Evolutionary conservation across 83 land plant genomes (phyloP), one percentile per base, ranked within the genome.

Genomic region (Isoetes engelmannii): DNA sequence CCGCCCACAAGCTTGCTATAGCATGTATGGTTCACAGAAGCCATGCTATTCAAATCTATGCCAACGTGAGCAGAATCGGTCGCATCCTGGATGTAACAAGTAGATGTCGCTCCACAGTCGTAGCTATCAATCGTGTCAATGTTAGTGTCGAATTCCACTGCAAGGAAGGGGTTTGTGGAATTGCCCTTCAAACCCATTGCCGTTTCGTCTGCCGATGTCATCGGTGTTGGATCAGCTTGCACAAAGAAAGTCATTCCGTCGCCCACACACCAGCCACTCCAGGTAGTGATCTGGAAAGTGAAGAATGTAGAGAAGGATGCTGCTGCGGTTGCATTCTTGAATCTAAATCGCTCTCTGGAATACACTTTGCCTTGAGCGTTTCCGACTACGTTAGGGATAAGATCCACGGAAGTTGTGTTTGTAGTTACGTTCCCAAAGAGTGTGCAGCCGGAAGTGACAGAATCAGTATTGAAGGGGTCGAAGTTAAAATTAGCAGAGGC

Each of bases 61-160:
- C 62, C 62, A 59, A 59, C 28, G 19, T 59, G 62, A 28, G 37
- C 37, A 28, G 37, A 28, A 28, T 28, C 2, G 37, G 37, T 0
- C 37, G 37, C 37, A 28, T 28, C 37, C 37, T 28, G 37, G 37
- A 28, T 28, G 37, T 28, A 28, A 28, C 37, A 28, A 28, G 37
- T 0, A 28, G 37, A 28, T 9, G 1, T 10, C 4, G 1, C 18
- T 18, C 18, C 20, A 10, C 28, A 37, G 8, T 59, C 62, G 55
- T 3, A 1, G 18, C 62, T 19, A 12, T 18, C 62, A 37, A 8
- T 3, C 18, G 9, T 59, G 1, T 59, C 62, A 20, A 18, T 9
- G 19, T 19, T 8, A 18, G 62, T 59, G 62, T 59, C 62, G 3
- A 59, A 59, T 3, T 59, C 62, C 12, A 59, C 62, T 8, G 62